These are phyloP conservation scores for Pleodorina starrii DNA, from an alignment of 139 green algal species.

Conservation along the genomic window DNA sequence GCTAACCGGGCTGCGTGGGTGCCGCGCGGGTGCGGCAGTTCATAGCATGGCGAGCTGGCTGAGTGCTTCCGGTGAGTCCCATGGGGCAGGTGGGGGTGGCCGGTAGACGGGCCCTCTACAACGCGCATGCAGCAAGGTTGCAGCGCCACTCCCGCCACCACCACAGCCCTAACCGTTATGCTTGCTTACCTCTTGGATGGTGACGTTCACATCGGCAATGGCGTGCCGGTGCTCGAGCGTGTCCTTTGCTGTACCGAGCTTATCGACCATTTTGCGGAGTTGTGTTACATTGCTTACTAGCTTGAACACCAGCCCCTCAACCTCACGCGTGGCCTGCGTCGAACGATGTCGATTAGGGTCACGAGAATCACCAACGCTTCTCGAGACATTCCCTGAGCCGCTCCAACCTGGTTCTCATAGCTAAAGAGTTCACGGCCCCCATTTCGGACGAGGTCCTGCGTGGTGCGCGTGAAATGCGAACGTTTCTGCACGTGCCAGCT, in stretches of 20 bases:
- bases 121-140: too few species aligned
- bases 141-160: too few species aligned
- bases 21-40: too few species aligned
- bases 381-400: neutral
- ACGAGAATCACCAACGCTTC: neutral
- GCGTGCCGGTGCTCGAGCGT: conserved; percentile 73
- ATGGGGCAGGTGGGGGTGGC: too few species aligned
- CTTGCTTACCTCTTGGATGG: conserved; percentile 47
- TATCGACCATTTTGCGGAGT: conserved; percentile 71
- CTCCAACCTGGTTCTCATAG: conserved; percentile 30
- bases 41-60: too few species aligned
- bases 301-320: conserved; percentile 67
- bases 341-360: neutral
- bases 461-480: neutral
- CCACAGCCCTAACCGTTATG: too few species aligned
- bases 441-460: conserved; percentile 37
- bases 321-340: conserved; percentile 42
- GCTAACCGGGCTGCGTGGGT: too few species aligned
- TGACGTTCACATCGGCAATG: conserved; percentile 51
- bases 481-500: neutral
- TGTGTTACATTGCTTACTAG: conserved; percentile 57
- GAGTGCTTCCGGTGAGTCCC: too few species aligned
- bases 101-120: too few species aligned
- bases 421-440: conserved; percentile 25
- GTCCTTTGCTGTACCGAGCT: conserved; percentile 76